These are phyloP conservation scores for Amanita exitialis DNA, from an alignment of 768 basidiomycete species.

Conservation along the genomic window DNA sequence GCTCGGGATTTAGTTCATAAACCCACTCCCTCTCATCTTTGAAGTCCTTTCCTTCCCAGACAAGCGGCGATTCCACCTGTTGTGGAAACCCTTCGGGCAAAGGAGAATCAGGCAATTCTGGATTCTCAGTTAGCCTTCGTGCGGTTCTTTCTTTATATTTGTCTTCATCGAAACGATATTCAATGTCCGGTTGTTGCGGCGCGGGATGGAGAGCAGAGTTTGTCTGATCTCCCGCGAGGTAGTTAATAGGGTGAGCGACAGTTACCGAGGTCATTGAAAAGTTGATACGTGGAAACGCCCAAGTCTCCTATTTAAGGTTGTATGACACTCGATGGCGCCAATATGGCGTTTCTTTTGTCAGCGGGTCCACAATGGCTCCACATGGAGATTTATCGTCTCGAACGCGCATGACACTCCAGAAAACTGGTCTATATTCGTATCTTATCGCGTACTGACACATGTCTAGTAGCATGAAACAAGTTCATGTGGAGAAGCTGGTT, in stretches of 20 bases:
- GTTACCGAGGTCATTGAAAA: neutral
- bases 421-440: too few species aligned
- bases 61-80: constrained; percentile 24
- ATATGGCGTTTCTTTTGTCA: neutral
- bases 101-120: constrained; percentile 16
- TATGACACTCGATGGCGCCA: neutral
- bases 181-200: constrained; percentile 24
- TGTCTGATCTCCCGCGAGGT: neutral
- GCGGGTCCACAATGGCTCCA: neutral
- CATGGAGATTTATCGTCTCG: neutral
- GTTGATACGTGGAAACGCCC: neutral
- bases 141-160: constrained; percentile 29
- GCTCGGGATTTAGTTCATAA: constrained; percentile 18
- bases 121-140: constrained; percentile 22
- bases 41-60: constrained; percentile 36
- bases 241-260: neutral
- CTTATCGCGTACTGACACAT: too few species aligned
- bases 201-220: neutral
- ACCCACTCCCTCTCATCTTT: constrained; percentile 30
- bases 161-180: constrained; percentile 26
- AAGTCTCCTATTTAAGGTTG: neutral
- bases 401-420: neutral
- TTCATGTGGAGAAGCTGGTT: too few species aligned
- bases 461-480: too few species aligned
- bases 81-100: constrained; percentile 27